Evolutionary conservation across 129 eudicot species (phyloP).

Genomic region (Ambrosia artemisiifolia): DNA sequence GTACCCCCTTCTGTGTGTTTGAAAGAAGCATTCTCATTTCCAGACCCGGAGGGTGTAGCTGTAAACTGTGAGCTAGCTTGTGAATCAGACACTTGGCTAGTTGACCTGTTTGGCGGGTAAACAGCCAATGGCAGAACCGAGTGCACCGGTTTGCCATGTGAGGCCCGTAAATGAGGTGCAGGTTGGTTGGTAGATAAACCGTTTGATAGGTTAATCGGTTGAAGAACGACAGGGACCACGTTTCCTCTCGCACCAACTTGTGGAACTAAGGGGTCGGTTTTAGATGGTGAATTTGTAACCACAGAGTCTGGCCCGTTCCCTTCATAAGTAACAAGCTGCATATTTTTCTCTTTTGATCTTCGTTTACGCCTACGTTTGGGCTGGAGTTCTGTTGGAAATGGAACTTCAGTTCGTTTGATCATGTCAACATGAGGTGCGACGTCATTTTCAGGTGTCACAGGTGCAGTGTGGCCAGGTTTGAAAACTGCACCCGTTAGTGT

Average conservation of each 20-base stretch:
- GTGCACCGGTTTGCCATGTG: slow-evolving; percentile 54
- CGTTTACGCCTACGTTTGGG: slow-evolving; percentile 32
- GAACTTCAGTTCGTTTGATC: slow-evolving; percentile 59
- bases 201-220: slow-evolving; percentile 48
- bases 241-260: slow-evolving; percentile 58
- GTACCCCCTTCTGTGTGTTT: slow-evolving; percentile 34
- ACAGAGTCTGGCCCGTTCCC: slow-evolving; percentile 32
- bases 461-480: slow-evolving; percentile 85
- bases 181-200: slow-evolving; percentile 39
- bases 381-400: slow-evolving; percentile 38
- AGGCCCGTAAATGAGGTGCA: slow-evolving; percentile 44
- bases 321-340: slow-evolving; percentile 35
- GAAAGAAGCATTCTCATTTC: slow-evolving; percentile 30
- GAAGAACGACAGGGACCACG: slow-evolving; percentile 69
- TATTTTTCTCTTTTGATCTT: slow-evolving; percentile 38
- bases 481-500: slow-evolving; percentile 80
- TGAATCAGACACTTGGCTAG: slow-evolving; percentile 30
- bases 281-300: slow-evolving; percentile 19
- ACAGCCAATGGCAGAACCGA: slow-evolving; percentile 53
- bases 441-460: slow-evolving; percentile 77
- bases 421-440: slow-evolving; percentile 74
- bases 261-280: slow-evolving; percentile 41
- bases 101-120: slow-evolving; percentile 52
- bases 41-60: slow-evolving; percentile 22
- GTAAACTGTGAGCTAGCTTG: slow-evolving; percentile 39